A percentile compares a stretch with the other conserved stretches of the same genome.
phyloP scores from a whole-genome alignment of 208 protist species.

The Wallacemonas sp. region DNA sequence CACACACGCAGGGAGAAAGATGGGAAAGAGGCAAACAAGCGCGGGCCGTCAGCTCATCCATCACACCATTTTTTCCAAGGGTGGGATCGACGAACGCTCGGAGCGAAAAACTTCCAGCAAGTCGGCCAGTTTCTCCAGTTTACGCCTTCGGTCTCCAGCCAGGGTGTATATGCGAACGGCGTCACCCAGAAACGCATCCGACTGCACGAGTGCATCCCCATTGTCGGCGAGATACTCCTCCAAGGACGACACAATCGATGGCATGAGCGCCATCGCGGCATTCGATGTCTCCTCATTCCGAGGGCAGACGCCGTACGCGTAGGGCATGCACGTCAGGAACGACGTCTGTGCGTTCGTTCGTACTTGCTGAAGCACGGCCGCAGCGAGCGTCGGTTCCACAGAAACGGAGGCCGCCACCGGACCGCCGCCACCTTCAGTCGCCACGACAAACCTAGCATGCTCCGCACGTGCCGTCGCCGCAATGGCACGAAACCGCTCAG shows the following conservation, averaged over 20 bases:
- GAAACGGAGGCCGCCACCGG: neutral
- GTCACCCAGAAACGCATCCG: slow-evolving; percentile 70
- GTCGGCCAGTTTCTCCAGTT: slow-evolving; percentile 48
- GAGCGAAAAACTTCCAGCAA: slow-evolving; percentile 78
- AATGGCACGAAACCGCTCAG: slow-evolving; percentile 34
- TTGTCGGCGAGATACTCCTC: slow-evolving; percentile 59
- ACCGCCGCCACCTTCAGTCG: slow-evolving; percentile 4
- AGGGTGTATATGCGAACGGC: slow-evolving; percentile 81
- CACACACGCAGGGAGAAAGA: no score
- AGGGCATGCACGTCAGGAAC: slow-evolving; percentile 62
- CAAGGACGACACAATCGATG: slow-evolving; percentile 33
- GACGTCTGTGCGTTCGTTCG: slow-evolving; percentile 57
- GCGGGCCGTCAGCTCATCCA: no score
- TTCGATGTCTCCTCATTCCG: slow-evolving; percentile 13
- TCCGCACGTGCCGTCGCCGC: neutral
- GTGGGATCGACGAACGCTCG: slow-evolving; percentile 50
- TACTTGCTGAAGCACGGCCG: slow-evolving; percentile 38
- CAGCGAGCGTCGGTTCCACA: slow-evolving; percentile 10
- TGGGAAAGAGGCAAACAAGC: neutral
- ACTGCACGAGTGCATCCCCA: slow-evolving; percentile 49
- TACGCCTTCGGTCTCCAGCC: slow-evolving; percentile 37
- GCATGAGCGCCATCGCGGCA: slow-evolving; percentile 18
- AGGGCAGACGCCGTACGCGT: slow-evolving; percentile 14
- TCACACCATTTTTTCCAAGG: slow-evolving; percentile 56
- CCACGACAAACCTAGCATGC: neutral